phyloP scores from a whole-genome alignment of 345 rosid species.

The Eucalyptus pauciflora region DNA sequence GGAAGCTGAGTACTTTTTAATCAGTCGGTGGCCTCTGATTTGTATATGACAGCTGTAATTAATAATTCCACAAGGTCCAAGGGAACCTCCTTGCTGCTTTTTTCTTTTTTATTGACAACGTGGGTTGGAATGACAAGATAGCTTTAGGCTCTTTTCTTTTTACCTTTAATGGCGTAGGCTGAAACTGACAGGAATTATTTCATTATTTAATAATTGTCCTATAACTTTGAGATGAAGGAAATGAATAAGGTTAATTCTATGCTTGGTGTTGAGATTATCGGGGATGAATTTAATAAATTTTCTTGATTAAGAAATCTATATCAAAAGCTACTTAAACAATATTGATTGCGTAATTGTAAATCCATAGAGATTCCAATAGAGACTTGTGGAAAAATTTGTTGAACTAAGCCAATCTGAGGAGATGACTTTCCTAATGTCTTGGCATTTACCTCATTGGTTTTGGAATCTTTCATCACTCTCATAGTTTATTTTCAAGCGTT shows the following conservation, averaged over 20 bases:
- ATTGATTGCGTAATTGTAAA: neutral
- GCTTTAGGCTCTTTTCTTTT: neutral
- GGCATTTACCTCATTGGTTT: neutral
- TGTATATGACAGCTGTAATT: neutral
- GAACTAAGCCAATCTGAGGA: neutral
- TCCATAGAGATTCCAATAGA: neutral
- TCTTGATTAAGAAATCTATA: neutral
- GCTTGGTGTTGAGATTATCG: neutral
- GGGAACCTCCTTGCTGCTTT: neutral
- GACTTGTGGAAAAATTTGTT: neutral
- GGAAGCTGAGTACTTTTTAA: neutral
- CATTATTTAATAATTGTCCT: neutral
- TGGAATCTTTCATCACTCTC: neutral
- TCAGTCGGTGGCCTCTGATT: neutral
- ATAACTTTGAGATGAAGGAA: neutral
- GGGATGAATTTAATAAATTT: neutral
- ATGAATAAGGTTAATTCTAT: neutral
- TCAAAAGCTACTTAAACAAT: neutral
- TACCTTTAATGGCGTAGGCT: neutral
- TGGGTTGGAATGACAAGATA: neutral
- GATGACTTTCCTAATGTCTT: neutral
- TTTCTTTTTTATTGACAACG: neutral
- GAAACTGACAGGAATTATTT: neutral
- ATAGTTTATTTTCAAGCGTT: neutral
- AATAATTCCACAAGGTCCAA: neutral